These are phyloP conservation scores for Irpex rosettiformis DNA, from an alignment of 1,284 basidiomycete species.

Conservation along the genomic window DNA sequence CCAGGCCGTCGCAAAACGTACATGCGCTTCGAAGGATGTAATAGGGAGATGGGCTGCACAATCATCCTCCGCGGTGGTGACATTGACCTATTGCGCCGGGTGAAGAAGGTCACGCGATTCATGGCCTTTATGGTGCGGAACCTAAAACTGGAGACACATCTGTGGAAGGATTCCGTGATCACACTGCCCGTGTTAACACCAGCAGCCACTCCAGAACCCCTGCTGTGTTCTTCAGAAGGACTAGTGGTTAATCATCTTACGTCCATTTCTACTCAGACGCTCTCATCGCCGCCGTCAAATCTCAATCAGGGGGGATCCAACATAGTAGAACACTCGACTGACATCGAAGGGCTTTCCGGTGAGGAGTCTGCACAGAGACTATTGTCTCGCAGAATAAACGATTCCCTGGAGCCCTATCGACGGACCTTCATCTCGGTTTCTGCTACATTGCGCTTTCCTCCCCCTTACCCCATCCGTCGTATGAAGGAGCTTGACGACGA, in stretches of 20 bases:
- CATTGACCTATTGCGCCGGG: slow-evolving; percentile 71
- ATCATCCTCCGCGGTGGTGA: slow-evolving; percentile 91
- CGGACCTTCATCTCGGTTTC: slow-evolving; percentile 89
- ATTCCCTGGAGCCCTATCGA: slow-evolving; percentile 78
- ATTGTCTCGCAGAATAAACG: slow-evolving; percentile 70
- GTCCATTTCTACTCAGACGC: neutral
- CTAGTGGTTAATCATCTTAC: neutral
- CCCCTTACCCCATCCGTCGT: slow-evolving; percentile 80
- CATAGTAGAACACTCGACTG: slow-evolving; percentile 16
- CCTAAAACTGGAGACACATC: slow-evolving; percentile 89
- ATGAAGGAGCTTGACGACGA: slow-evolving; percentile 87
- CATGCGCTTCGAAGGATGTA: slow-evolving; percentile 97
- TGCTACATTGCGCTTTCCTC: slow-evolving; percentile 84
- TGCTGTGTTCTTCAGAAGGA: neutral
- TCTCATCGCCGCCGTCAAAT: slow-evolving; percentile 12
- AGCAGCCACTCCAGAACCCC: slow-evolving; percentile 55
- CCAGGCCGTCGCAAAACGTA: slow-evolving; percentile 91
- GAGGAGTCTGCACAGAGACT: slow-evolving; percentile 67
- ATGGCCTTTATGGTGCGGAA: slow-evolving; percentile 90
- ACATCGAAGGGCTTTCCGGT: slow-evolving; percentile 56
- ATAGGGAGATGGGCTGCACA: slow-evolving; percentile 89
- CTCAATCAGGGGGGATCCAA: slow-evolving; percentile 10
- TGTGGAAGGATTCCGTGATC: slow-evolving; percentile 93
- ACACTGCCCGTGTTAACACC: slow-evolving; percentile 66
- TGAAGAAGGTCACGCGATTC: slow-evolving; percentile 93